phyloP scores from a whole-genome alignment of 1,284 basidiomycete species.

The Meripilus lineatus region DNA sequence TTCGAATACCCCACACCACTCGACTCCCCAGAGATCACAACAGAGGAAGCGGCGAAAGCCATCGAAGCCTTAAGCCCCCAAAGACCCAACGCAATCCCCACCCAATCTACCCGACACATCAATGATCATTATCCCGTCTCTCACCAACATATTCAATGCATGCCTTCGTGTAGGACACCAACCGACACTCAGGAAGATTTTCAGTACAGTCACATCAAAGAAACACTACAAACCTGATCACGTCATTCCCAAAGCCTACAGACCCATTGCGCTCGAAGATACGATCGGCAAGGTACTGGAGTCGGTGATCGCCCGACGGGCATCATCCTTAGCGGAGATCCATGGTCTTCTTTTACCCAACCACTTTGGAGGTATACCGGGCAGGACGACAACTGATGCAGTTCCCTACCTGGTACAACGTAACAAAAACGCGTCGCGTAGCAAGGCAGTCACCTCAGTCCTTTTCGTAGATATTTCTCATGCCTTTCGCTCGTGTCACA shows the following conservation, averaged over 20 bases:
- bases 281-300: slow-evolving; percentile 32
- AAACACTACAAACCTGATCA: slow-evolving; percentile 37
- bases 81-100: slow-evolving; percentile 29
- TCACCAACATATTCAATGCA: slow-evolving; percentile 27
- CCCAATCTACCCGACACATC: slow-evolving; percentile 21
- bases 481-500: slow-evolving; percentile 32
- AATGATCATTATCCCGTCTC: slow-evolving; percentile 21
- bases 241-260: slow-evolving; percentile 28
- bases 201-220: slow-evolving; percentile 29
- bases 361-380: slow-evolving; percentile 33
- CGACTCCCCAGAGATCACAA: slow-evolving; percentile 12
- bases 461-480: slow-evolving; percentile 38
- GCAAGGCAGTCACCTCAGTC: slow-evolving; percentile 26
- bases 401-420: slow-evolving; percentile 27
- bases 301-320: slow-evolving; percentile 18
- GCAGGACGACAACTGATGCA: slow-evolving; percentile 33
- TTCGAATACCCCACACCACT: slow-evolving; percentile 22
- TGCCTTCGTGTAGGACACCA: slow-evolving; percentile 24
- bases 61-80: slow-evolving; percentile 17
- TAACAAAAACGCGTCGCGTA: slow-evolving; percentile 31
- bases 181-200: slow-evolving; percentile 27
- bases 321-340: slow-evolving; percentile 11
- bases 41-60: too few relatives aligned
- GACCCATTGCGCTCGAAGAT: slow-evolving; percentile 36
- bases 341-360: slow-evolving; percentile 19